Percentiles rank a stretch among this genome's conserved stretches.
Conservation (phyloP, 306 rosid species). For the Rosa multiflora region DNA sequence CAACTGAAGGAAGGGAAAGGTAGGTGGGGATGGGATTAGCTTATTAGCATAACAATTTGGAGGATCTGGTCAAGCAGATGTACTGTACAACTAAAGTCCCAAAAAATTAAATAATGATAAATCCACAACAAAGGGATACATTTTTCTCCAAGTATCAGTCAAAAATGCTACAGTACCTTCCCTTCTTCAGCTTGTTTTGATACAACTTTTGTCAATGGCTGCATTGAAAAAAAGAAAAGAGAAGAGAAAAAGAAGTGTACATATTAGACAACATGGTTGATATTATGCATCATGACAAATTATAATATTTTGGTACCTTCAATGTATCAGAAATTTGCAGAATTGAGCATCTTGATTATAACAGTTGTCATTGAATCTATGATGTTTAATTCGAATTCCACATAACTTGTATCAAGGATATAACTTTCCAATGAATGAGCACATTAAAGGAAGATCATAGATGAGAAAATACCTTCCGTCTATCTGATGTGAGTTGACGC, state of each 20-base stretch:
- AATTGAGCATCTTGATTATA: background rate
- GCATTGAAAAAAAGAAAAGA: conserved; percentile 14
- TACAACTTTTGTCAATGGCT: conserved; percentile 83
- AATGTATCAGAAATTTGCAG: background rate
- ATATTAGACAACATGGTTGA: conserved; percentile 1
- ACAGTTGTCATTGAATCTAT: background rate
- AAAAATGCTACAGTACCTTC: conserved; percentile 55
- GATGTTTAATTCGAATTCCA: background rate
- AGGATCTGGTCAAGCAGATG: conserved; percentile 5
- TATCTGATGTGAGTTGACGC: conserved; percentile 86
- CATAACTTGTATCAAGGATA: background rate
- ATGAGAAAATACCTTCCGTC: conserved; percentile 73
- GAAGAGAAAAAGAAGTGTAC: background rate
- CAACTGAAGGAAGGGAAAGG: background rate
- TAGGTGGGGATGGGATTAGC: background rate
- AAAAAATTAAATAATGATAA: background rate
- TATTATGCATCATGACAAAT: background rate
- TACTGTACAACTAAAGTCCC: conserved; percentile 2
- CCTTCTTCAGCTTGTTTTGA: conserved; percentile 96
- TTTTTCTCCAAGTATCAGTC: conserved; percentile 23
- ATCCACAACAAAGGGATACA: conserved; percentile 25
- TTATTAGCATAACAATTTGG: conserved; percentile 16
- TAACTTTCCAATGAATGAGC: background rate
- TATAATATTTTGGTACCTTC: background rate
- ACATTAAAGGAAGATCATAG: background rate